These are phyloP conservation scores for Sphaerulina vaccinii DNA, from an alignment of 2,329 filamentous ascomycete genomes.

Conservation along the genomic window DNA sequence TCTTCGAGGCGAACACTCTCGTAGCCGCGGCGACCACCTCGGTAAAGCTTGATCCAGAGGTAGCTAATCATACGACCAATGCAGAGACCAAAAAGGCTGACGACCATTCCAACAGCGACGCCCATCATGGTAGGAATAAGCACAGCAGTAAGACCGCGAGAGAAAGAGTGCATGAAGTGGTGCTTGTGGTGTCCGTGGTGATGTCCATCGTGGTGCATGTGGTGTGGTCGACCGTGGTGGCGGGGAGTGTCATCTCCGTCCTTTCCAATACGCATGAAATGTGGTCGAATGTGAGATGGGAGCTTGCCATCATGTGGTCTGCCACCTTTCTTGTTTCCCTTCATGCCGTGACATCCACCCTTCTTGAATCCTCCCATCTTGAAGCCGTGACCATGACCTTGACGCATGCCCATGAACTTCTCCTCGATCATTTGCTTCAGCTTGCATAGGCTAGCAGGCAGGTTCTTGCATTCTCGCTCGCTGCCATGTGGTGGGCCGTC, in stretches of 20 bases:
- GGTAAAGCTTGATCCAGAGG: slow-evolving; percentile 56
- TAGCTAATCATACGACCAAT: slow-evolving; percentile 62
- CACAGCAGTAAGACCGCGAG: slow-evolving; percentile 61
- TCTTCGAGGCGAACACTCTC: slow-evolving; percentile 30
- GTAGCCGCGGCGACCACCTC: slow-evolving; percentile 43
- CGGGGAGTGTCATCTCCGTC: slow-evolving; percentile 23
- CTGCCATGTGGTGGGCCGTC: slow-evolving; percentile 12
- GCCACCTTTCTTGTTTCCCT: slow-evolving; percentile 20
- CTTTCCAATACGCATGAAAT: slow-evolving; percentile 31
- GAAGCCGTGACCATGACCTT: slow-evolving; percentile 1
- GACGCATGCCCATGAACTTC: slow-evolving; percentile 47
- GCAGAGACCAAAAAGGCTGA: slow-evolving; percentile 67
- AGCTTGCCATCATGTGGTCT: slow-evolving; percentile 21
- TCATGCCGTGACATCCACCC: slow-evolving; percentile 34
- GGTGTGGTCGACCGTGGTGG: slow-evolving; percentile 28
- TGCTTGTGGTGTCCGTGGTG: slow-evolving; percentile 37
- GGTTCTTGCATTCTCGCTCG: slow-evolving; percentile 40
- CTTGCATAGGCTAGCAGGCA: slow-evolving; percentile 54
- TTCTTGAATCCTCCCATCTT: slow-evolving; percentile 16
- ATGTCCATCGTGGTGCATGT: slow-evolving; percentile 26
- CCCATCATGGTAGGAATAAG: slow-evolving; percentile 68
- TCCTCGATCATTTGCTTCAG: slow-evolving; percentile 54
- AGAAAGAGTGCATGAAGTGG: slow-evolving; percentile 46
- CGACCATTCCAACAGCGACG: slow-evolving; percentile 64
- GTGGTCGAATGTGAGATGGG: slow-evolving; percentile 32